Evolutionary conservation across 225 moss, liverwort and hornwort species (phyloP), one percentile per base, ranked within the genome.

Genomic region (Thuidium tamariscinum): DNA sequence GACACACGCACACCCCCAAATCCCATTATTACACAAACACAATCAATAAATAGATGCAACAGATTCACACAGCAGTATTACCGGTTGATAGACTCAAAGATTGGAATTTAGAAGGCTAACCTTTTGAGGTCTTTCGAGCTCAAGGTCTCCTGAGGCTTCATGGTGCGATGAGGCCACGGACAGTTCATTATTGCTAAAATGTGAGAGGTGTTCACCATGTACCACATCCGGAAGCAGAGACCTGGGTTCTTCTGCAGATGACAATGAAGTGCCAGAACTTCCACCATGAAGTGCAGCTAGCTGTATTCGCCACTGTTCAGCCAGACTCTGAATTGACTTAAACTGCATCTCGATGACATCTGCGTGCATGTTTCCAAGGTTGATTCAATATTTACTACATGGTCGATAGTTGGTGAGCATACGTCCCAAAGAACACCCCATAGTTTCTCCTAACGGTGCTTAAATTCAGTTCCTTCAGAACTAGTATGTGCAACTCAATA

Each of bases 241-340:
- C 80, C 86, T 85, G n/a, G 88, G 77, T 57, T 88, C 91, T 84
- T 88, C 91, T 37, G 88, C 88, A 80, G 93, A 91, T 61, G 91
- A 86, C 27, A 85, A 79, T 34, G 88, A 89, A 56, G 79, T 86
- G 74, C 90, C 87, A 86, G 89, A 93, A 86, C 90, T 90, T 71
- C 69, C 90, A 78, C 85, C 89, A 57, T 88, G 90, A 68, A 85
- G 86, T n/a, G 86, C 86, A 81, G 90, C 91, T 82, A 93, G 86
- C 79, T 93, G 91, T 82, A 93, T 88, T 86, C 91, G 89, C 93
- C 93, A 93, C 84, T 93, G 93, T 82, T 88, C 89, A 77, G 93
- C 92, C 73, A 93, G 93, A 85, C 90, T 92, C 68, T 90, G 90
- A 60, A 93, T 90, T 25, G 93, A 93, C 80, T 89, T 85, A 67